Evolutionary conservation across 345 rosid genomes (phyloP).

Genomic region (Barbarea vulgaris): DNA sequence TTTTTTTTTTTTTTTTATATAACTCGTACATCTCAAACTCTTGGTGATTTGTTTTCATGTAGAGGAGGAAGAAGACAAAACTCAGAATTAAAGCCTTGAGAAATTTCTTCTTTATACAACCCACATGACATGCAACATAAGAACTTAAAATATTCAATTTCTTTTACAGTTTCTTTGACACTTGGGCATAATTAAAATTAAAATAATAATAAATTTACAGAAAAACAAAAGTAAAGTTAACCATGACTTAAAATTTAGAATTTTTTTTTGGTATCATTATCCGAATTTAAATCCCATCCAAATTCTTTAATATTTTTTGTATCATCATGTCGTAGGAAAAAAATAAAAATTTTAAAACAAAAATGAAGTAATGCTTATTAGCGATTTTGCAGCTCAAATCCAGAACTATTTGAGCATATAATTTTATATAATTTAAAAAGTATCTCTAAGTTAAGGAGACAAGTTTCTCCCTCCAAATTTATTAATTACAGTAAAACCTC

Average conservation of each 20-base stretch:
- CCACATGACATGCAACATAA: background rate
- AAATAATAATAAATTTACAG: background rate
- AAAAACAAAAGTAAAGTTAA: background rate
- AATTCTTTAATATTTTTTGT: too few species aligned
- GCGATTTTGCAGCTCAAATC: background rate
- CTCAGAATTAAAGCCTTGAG: background rate
- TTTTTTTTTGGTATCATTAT: background rate
- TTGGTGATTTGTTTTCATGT: too few species aligned
- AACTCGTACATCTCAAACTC: too few species aligned
- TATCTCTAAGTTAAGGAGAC: background rate
- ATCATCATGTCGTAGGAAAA: background rate
- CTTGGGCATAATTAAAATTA: background rate
- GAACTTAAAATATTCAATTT: background rate
- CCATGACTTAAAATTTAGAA: background rate
- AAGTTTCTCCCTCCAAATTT: background rate
- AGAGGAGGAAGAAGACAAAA: background rate
- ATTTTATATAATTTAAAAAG: too few species aligned
- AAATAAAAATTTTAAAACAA: background rate
- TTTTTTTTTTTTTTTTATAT: too few species aligned
- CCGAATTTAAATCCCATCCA: background rate
- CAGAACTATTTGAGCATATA: background rate
- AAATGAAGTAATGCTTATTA: background rate
- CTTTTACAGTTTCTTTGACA: background rate
- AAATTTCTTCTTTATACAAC: background rate
- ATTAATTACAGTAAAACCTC: too few species aligned